phyloP scores from a whole-genome alignment of 2,329 filamentous ascomycete species.

The Thielaviopsis musarum region DNA sequence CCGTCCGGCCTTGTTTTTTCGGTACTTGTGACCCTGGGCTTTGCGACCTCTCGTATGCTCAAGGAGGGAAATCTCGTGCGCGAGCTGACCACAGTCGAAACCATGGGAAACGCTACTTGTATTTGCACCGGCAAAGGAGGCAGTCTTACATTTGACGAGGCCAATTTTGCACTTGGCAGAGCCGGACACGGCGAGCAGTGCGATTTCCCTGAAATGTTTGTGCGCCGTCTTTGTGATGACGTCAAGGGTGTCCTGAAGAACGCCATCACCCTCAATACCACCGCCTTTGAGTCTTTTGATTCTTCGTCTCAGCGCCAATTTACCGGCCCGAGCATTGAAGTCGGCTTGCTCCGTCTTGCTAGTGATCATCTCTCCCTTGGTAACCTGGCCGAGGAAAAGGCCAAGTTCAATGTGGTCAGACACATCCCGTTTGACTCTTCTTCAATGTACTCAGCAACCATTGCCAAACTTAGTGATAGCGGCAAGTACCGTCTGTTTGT shows the following conservation, averaged over 20 bases:
- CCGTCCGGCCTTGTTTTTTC: conserved; percentile 44
- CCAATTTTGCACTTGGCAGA: conserved; percentile 42
- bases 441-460: conserved; percentile 39
- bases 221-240: conserved; percentile 19
- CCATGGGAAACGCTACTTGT: conserved; percentile 47
- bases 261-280: conserved; percentile 31
- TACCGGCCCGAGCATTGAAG: conserved; percentile 38
- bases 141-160: conserved; percentile 46
- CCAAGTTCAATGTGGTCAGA: conserved; percentile 28
- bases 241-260: conserved; percentile 23
- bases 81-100: conserved; percentile 41
- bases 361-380: conserved; percentile 32
- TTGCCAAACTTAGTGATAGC: conserved; percentile 26
- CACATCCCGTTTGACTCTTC: conserved; percentile 38
- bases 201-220: conserved; percentile 19
- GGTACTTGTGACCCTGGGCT: conserved; percentile 43
- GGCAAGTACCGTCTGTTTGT: conserved; percentile 33
- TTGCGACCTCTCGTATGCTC: conserved; percentile 45
- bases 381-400: conserved; percentile 28
- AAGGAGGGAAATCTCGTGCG: conserved; percentile 46
- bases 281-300: conserved; percentile 33
- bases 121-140: conserved; percentile 52
- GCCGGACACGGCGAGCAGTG: conserved; percentile 26
- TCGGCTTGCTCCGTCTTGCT: conserved; percentile 32
- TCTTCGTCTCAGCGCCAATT: conserved; percentile 22